Conservation (phyloP, 2,329 filamentous ascomycete genomes). For the Tolypocladium sp. region DNA sequence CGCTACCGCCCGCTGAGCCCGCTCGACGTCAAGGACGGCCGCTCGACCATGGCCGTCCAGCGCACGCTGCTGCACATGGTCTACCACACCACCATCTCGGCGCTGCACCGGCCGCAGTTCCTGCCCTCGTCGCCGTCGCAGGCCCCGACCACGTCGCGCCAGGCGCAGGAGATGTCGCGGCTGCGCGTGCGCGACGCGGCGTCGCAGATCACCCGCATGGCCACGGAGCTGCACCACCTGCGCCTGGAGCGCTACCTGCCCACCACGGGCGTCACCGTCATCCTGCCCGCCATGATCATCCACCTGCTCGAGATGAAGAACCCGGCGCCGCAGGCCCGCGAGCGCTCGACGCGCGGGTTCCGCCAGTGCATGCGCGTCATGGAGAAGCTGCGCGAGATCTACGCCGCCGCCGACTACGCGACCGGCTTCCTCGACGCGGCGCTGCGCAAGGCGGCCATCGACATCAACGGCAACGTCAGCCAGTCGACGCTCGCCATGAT, state of each 20-base stretch:
- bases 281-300: constrained; percentile 88
- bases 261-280: constrained; percentile 82
- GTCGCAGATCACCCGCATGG: constrained; percentile 76
- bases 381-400: constrained; percentile 77
- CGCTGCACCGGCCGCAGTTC: constrained; percentile 84
- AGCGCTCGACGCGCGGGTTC: constrained; percentile 70
- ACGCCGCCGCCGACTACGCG: constrained; percentile 92
- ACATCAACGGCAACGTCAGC: constrained; percentile 39
- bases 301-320: constrained; percentile 90
- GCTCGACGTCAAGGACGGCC: constrained; percentile 49
- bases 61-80: constrained; percentile 87
- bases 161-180: constrained; percentile 74
- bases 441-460: constrained; percentile 77
- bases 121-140: constrained; percentile 60
- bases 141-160: constrained; percentile 45
- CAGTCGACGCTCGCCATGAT: constrained; percentile 24
- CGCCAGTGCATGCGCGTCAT: constrained; percentile 89
- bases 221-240: constrained; percentile 62
- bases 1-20: constrained; percentile 51
- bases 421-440: constrained; percentile 90
- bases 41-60: constrained; percentile 57
- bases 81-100: constrained; percentile 84
- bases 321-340: constrained; percentile 59
- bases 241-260: constrained; percentile 73
- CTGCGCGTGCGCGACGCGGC: constrained; percentile 77